A percentile compares a stretch with the other conserved stretches of the same genome.
These are phyloP conservation scores for Salisapilia sapeloensis DNA, from an alignment of 352 stramenopile species.

Conservation along the genomic window DNA sequence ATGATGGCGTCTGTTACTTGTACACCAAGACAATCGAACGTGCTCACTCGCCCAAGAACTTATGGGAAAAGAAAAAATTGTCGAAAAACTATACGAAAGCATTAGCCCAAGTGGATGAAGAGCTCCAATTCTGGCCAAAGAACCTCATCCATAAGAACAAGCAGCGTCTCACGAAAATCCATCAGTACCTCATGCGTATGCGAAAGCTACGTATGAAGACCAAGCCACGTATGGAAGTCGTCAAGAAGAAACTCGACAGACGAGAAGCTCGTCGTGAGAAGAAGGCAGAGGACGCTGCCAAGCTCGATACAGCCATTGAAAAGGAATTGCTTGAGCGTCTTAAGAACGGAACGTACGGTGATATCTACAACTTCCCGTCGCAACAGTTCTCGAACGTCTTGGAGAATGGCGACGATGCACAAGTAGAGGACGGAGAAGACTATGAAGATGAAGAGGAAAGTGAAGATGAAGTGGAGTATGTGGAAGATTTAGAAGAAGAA, in stretches of 20 bases:
- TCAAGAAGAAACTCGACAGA: constrained; percentile 93
- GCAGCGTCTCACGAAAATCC: constrained; percentile 97
- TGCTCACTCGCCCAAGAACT: constrained; percentile 94
- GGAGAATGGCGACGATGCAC: constrained; percentile 58
- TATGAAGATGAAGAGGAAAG: constrained; percentile 33
- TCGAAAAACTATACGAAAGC: constrained; percentile 96
- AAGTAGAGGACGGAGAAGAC: constrained; percentile 81
- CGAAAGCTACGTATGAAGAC: constrained; percentile 94
- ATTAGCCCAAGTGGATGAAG: constrained; percentile 87
- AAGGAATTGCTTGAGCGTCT: constrained; percentile 96
- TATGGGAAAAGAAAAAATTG: constrained; percentile 98
- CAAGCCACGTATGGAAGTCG: constrained; percentile 87
- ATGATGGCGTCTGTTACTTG: constrained; percentile 89
- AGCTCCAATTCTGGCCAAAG: constrained; percentile 97
- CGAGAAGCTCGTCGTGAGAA: constrained; percentile 91
- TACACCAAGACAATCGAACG: constrained; percentile 99
- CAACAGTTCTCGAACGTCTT: constrained; percentile 80
- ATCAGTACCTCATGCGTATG: constrained; percentile 99
- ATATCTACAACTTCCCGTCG: constrained; percentile 99
- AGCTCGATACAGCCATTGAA: constrained; percentile 92
- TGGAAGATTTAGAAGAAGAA: constrained; percentile 82
- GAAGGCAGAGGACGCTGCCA: constrained; percentile 92
- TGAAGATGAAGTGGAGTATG: constrained; percentile 38
- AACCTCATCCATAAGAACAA: constrained; percentile 97
- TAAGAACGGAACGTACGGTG: constrained; percentile 95